Conservation (phyloP, 2,329 filamentous ascomycete species). For the Blumeriella jaapii region DNA sequence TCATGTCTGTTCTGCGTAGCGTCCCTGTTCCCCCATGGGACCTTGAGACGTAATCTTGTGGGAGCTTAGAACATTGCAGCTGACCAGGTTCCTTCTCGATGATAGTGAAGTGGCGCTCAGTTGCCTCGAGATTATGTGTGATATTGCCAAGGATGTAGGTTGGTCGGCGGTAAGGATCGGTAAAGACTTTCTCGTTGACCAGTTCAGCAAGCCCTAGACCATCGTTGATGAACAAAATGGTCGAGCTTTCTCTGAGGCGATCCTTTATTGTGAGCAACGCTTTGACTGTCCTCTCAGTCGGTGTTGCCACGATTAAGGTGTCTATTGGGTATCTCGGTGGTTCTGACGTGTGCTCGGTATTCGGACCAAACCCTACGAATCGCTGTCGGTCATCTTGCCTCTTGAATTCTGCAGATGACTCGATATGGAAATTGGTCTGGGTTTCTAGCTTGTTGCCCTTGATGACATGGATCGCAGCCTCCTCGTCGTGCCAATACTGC, state of each 20-base stretch:
- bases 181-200: conserved; percentile 60
- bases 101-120: conserved; percentile 31
- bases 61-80: conserved; percentile 28
- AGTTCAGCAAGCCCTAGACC: conserved; percentile 77
- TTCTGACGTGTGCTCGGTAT: conserved; percentile 15
- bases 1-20: conserved; percentile 21
- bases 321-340: conserved; percentile 39
- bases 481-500: conserved; percentile 35
- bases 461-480: conserved; percentile 35
- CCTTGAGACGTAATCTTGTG: background rate
- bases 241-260: conserved; percentile 55
- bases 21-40: conserved; percentile 6
- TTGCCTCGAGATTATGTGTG: conserved; percentile 29
- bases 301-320: conserved; percentile 59
- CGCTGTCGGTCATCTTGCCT: conserved; percentile 6
- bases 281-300: conserved; percentile 43
- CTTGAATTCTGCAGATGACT: conserved; percentile 16
- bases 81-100: conserved; percentile 28
- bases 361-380: conserved; percentile 21
- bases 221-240: conserved; percentile 67
- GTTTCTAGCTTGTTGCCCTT: conserved; percentile 31
- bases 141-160: conserved; percentile 49
- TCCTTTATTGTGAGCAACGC: conserved; percentile 50
- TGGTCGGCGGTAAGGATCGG: conserved; percentile 52
- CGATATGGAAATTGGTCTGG: conserved; percentile 26